Base-by-base conservation (phyloP, 495 filamentous ascomycete species). In the Penicillium longicatenatum region DNA sequence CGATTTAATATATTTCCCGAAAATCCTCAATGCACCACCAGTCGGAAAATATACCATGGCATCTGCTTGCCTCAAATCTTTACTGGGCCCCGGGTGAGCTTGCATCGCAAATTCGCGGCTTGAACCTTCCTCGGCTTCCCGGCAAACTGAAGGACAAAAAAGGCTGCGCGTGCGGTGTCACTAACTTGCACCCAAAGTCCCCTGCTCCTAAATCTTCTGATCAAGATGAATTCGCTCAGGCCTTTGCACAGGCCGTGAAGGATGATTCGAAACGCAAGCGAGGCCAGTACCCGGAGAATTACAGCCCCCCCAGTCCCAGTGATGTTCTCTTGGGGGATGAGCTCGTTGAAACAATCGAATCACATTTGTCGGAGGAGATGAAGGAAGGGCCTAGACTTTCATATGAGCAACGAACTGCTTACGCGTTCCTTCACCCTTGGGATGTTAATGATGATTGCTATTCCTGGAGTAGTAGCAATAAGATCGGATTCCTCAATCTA, bases 201-300 rank as follows among this genome's bases (percentile, higher is more conserved):
- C 24, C 39, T 54, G 22, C 17, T 3, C 31, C 35, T n/a, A 5
- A 37, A 44, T 43, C 33, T 44, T 16, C 37, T 53, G 35, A 54
- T 33, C 39, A 20, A 35, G 20, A 45, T 54, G 39, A 33, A 46
- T 54, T 54, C 41, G 5, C 52, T 33, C 6, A 46, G 16, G 52
- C 41, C 14, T 54, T 54, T 46, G 52, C 39, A 54, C 12, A 33
- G 42, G 52, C 52, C 39, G 41, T 54, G 52, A n/a, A 7, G 29
- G 52, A 54, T 30, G 52, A 20, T 46, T 54, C 52, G 41, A 54
- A 54, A 54, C 39, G 26, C 22, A 54, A 54, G 42, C 52, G 52
- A 45, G 42, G 39, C 52, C 52, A 54, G 22, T 54, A 54, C 42
- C 42, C 52, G 26, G 42, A 54, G 22, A 54, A 54, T 6, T 54